Conservation (phyloP, 2,329 filamentous ascomycete genomes). For the Whalleya microplaca region DNA sequence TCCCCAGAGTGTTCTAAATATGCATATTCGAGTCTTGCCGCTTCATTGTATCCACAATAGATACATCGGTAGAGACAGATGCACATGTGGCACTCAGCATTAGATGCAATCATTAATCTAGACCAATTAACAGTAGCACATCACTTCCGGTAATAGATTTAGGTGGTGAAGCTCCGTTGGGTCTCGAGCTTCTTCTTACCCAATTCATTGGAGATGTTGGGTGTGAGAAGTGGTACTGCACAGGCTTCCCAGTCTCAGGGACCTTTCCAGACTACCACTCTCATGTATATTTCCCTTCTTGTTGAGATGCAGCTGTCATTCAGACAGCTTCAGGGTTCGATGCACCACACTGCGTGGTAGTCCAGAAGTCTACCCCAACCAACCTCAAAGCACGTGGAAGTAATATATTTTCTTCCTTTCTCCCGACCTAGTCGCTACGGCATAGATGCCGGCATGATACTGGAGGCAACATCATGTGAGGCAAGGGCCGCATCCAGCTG, state of each 20-base stretch:
- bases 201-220: conserved; percentile 13
- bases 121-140: conserved; percentile 17
- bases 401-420: conserved; percentile 29
- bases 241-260: conserved; percentile 3
- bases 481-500: conserved; percentile 4
- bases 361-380: conserved; percentile 14
- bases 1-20: background rate
- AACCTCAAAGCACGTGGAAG: conserved; percentile 29
- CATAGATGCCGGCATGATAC: conserved; percentile 23
- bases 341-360: conserved; percentile 12
- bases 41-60: conserved; percentile 17
- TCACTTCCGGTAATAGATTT: conserved; percentile 21
- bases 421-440: conserved; percentile 30
- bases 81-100: conserved; percentile 12
- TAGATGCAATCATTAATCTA: conserved; percentile 23
- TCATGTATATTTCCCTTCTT: conserved; percentile 3
- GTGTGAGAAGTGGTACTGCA: conserved; percentile 1
- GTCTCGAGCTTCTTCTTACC: conserved; percentile 13
- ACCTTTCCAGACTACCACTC: conserved; percentile 1
- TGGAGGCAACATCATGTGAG: conserved; percentile 17
- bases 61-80: conserved; percentile 11
- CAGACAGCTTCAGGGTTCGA: conserved; percentile 12
- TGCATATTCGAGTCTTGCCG: conserved; percentile 6
- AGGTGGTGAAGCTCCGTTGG: conserved; percentile 18
- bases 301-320: conserved; percentile 24